Evolutionary conservation across 495 filamentous ascomycete genomes (phyloP), one percentile per base, ranked within the genome.

Genomic region (Penicillium mononematosum): DNA sequence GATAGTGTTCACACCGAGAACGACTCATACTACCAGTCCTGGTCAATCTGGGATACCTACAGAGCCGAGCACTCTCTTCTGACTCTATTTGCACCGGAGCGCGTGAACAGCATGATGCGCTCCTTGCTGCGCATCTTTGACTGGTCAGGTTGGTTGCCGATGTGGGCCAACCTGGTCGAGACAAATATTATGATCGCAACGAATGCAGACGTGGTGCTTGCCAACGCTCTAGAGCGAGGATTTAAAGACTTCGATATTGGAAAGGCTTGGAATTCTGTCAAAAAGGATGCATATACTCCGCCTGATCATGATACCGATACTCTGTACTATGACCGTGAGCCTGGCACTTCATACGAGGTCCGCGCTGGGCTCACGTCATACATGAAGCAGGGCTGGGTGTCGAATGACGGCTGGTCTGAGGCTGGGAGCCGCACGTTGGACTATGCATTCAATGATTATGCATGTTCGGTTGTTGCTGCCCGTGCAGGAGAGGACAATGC

Each of bases 11-110:
- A 69, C 39, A 56, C 39, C 0, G 46, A 29, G n/a, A 39, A 58
- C 14, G 66, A 69, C 20, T 66, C 64, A 12, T 69, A 69, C 49
- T 69, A 67, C 38, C 66, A 69, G 42, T 69, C 66, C 1, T 69
- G 66, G 66, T 69, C 66, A 4, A 67, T 69, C 34, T 69, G 66
- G 66, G 66, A 69, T 44, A 69, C 66, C 0, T 69, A 67, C 38
- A 54, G 66, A 34, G 66, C 66, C 5, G 66, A 69, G 25, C 64
- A 67, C 25, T 64, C 66, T 1, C 43, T 69, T 0, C 24, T 69
- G 1, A 65, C 66, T 4, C 36, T 69, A 0, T 64, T 69, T 27
- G 64, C 66, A 1, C 66, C 66, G 4, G 64, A 69, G 29, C 56
- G 59, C 10, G 64, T 69, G 14, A 69, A 69, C 20, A 53, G 56